Base-by-base conservation (phyloP, 805 yeast species). In the Naumovozyma castellii region DNA sequence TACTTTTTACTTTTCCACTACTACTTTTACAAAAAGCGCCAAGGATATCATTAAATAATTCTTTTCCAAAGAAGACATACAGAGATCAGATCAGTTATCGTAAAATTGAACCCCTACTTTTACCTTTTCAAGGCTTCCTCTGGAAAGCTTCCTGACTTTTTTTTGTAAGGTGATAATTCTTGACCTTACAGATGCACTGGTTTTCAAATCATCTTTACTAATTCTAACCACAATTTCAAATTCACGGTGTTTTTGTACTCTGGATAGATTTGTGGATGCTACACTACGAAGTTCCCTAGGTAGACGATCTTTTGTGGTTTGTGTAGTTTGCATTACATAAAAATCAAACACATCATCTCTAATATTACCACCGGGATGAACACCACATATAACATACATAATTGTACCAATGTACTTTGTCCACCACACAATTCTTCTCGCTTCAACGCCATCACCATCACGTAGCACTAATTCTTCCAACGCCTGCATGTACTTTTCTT, bases 361-460 rank as follows among this genome's bases (percentile, higher is more conserved):
- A 20, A 81, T 78, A 52, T 77, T 78, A 16, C 88, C 90, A 42
- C 87, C 87, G 4, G 90, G 90, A 56, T 78, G 83, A 40, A 82
- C 80, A 57, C 86, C 86, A 57, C 88, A 82, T 34, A 81, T 74
- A 35, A 81, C 81, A 56, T 76, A 80, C 84, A 81, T 79, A 47
- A 81, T 69, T 39, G 78, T 73, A 19, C 90, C 90, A 46, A 78
- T 67, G 50, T 76, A 79, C 51, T 75, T 70, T 2, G 85, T 80
- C 88, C 88, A 81, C 75, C 83, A 80, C 17, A 76, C 66, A 20
- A 73, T 62, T 37, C 70, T 63, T 39, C 70, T 73, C 43, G 68
- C 59, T 25, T 68, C 71, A 16, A 65, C 54, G 35, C 58, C 59
- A 44, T 62, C 58, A 3, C 71, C 70, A 34, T 65, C 68, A 37